Evolutionary conservation across 1,139 yeast species (phyloP).

Genomic region (Arxiozyma slooffiae): DNA sequence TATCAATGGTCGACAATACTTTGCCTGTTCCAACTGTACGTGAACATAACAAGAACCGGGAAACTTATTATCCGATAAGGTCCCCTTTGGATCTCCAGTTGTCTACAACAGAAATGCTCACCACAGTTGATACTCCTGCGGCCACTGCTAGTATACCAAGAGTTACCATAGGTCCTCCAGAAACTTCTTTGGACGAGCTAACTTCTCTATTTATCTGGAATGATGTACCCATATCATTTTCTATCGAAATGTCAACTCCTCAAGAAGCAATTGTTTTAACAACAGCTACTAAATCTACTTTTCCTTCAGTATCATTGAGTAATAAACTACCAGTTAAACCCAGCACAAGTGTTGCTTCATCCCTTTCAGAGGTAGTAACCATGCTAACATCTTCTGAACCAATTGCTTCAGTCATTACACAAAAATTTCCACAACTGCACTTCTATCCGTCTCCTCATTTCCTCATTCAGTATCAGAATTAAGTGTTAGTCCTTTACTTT

Average conservation of each 20-base stretch:
- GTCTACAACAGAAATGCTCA: too few species aligned
- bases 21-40: too few species aligned
- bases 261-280: not conserved
- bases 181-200: not conserved
- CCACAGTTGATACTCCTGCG: too few species aligned
- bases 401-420: not conserved
- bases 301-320: not conserved
- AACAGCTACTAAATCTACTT: not conserved
- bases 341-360: not conserved
- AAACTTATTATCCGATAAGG: too few species aligned
- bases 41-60: too few species aligned
- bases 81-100: too few species aligned
- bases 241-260: not conserved
- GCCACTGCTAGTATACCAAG: not conserved
- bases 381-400: not conserved
- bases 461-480: not conserved
- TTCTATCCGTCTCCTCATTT: too few species aligned
- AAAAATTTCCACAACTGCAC: not conserved
- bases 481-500: not conserved
- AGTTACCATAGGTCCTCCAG: not conserved
- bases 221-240: not conserved
- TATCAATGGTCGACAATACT: too few species aligned
- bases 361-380: not conserved
- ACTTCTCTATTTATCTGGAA: not conserved
- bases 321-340: not conserved